These are phyloP conservation scores for Colletotrichum gigasporum DNA, from an alignment of 2,329 filamentous ascomycete species.

Conservation along the genomic window DNA sequence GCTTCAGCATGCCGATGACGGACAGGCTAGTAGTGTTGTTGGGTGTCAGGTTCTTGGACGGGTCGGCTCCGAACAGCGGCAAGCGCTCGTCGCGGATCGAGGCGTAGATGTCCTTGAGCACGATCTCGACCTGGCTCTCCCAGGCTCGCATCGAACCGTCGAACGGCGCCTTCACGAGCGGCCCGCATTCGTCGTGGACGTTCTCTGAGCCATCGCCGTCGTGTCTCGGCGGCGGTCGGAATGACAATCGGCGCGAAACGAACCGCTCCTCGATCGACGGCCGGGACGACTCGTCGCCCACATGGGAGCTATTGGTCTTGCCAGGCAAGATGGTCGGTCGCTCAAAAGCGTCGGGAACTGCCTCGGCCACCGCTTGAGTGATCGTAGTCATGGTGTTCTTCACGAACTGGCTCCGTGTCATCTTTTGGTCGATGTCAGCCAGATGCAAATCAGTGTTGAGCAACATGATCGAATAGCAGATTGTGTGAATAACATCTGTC, in stretches of 20 bases:
- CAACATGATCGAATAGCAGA: slow-evolving; percentile 94
- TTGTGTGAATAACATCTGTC: slow-evolving; percentile 92
- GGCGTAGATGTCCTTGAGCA: slow-evolving; percentile 89
- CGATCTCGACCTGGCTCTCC: slow-evolving; percentile 89
- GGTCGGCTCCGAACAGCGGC: slow-evolving; percentile 80
- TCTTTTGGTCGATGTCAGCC: slow-evolving; percentile 94
- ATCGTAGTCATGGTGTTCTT: slow-evolving; percentile 97
- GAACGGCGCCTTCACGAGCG: slow-evolving; percentile 81
- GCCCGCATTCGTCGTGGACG: slow-evolving; percentile 68
- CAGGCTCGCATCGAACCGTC: slow-evolving; percentile 80
- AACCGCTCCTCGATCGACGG: slow-evolving; percentile 48
- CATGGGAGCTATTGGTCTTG: slow-evolving; percentile 37
- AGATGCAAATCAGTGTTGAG: slow-evolving; percentile 96
- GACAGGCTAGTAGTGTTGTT: slow-evolving; percentile 73
- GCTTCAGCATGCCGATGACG: slow-evolving; percentile 80
- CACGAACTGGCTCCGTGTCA: slow-evolving; percentile 94
- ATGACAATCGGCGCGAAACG: slow-evolving; percentile 55
- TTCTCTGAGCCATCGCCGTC: slow-evolving; percentile 45
- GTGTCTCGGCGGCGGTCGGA: slow-evolving; percentile 59
- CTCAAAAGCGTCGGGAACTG: slow-evolving; percentile 73
- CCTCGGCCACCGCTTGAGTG: slow-evolving; percentile 77
- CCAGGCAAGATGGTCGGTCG: slow-evolving; percentile 64
- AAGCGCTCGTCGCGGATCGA: slow-evolving; percentile 90
- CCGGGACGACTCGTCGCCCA: slow-evolving; percentile 43
- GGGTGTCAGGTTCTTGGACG: slow-evolving; percentile 50